Conservation (phyloP, 1,284 basidiomycete species). For the Pseudozyma flocculosa region DNA sequence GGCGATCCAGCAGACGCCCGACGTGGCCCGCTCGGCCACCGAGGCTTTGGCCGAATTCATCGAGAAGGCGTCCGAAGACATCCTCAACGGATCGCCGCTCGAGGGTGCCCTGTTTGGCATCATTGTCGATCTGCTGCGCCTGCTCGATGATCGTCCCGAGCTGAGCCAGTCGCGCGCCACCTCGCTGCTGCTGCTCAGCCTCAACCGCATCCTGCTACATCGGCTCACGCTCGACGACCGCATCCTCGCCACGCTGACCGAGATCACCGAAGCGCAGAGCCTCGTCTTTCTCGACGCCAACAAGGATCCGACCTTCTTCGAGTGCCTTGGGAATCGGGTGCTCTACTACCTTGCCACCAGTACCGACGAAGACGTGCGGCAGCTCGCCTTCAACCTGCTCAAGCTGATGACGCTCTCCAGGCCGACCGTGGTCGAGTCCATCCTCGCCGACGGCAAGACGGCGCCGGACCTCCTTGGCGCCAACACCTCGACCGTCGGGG, state of each 20-base stretch:
- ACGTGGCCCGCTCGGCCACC: conserved; percentile 4
- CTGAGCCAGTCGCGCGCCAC: neutral
- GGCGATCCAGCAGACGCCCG: conserved; percentile 5
- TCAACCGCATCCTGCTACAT: conserved; percentile 37
- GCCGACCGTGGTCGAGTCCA: conserved; percentile 23
- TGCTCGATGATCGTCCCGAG: conserved; percentile 1
- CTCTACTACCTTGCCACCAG: conserved; percentile 2
- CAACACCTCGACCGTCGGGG: neutral
- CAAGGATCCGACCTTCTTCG: conserved; percentile 35
- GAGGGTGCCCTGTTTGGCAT: conserved; percentile 16
- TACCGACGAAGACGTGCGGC: neutral
- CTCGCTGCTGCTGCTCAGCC: conserved; percentile 26
- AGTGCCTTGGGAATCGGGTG: conserved; percentile 38
- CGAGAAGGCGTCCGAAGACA: conserved; percentile 34
- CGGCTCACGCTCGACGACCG: conserved; percentile 9
- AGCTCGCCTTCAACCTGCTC: conserved; percentile 19
- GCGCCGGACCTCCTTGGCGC: conserved; percentile 6
- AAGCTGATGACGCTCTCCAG: conserved; percentile 28
- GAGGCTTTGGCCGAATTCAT: conserved; percentile 21
- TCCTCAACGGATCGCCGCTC: conserved; percentile 14
- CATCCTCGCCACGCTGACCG: conserved; percentile 11
- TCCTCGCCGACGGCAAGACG: conserved; percentile 5
- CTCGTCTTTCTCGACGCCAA: conserved; percentile 23
- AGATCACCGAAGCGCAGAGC: conserved; percentile 24
- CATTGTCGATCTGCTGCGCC: conserved; percentile 12